Evolutionary conservation across 1,284 basidiomycete genomes (phyloP).

Genomic region (Farysia itapuensis): DNA sequence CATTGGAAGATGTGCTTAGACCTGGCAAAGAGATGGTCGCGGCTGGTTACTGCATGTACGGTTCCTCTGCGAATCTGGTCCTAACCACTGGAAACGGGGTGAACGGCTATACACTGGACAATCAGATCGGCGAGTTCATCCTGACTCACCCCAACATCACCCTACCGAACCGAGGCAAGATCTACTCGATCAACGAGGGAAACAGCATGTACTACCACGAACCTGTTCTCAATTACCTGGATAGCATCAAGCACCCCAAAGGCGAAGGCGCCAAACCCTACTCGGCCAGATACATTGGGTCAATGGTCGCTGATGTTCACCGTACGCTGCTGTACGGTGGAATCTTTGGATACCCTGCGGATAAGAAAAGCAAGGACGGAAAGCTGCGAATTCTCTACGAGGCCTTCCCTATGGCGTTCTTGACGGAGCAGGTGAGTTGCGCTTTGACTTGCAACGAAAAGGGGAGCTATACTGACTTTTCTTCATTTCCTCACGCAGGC

Average conservation of each 20-base stretch:
- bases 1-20: slow-evolving; percentile 82
- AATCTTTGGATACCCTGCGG: slow-evolving; percentile 96
- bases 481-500: slow-evolving; percentile 68
- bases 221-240: slow-evolving; percentile 72
- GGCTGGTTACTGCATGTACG: slow-evolving; percentile 82
- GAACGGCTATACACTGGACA: slow-evolving; percentile 97
- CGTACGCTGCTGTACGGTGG: slow-evolving; percentile 95
- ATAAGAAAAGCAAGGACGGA: slow-evolving; percentile 95
- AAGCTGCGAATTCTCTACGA: slow-evolving; percentile 95
- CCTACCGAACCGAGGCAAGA: slow-evolving; percentile 92
- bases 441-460: no score
- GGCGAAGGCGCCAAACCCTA: slow-evolving; percentile 60
- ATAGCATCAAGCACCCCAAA: slow-evolving; percentile 80
- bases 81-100: slow-evolving; percentile 93
- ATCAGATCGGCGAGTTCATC: slow-evolving; percentile 86
- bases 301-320: slow-evolving; percentile 98
- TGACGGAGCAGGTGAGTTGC: slow-evolving; percentile 78
- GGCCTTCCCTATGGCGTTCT: slow-evolving; percentile 98
- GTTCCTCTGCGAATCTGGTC: slow-evolving; percentile 95
- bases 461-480: not conserved
- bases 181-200: slow-evolving; percentile 99
- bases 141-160: slow-evolving; percentile 96
- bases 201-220: slow-evolving; percentile 92
- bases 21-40: slow-evolving; percentile 98
- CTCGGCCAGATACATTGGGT: slow-evolving; percentile 80